These are phyloP conservation scores for Onygena corvina DNA, from an alignment of 2,329 filamentous ascomycete genomes.

Conservation along the genomic window DNA sequence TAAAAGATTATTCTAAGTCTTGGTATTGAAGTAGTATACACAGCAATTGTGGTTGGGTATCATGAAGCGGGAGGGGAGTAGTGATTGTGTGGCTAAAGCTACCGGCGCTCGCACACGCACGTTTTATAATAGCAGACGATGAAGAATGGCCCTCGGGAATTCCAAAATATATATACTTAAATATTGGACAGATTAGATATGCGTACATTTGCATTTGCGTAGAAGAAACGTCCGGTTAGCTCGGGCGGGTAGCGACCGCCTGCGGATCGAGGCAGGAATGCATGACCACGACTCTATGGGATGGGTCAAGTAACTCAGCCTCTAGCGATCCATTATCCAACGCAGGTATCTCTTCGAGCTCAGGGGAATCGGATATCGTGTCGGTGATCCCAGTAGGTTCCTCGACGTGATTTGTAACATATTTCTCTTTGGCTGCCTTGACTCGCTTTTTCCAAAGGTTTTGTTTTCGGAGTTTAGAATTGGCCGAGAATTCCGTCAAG, in stretches of 20 bases:
- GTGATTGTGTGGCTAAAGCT: not conserved
- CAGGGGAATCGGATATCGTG: not conserved
- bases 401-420: not conserved
- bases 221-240: too few species aligned
- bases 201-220: too few species aligned
- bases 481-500: constrained; percentile 45
- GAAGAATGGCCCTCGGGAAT: not conserved
- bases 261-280: not conserved
- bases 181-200: not conserved
- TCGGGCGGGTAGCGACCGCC: not conserved
- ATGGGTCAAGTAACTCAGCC: not conserved
- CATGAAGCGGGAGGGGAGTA: not conserved
- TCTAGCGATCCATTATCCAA: not conserved
- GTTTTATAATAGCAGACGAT: not conserved
- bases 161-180: too few species aligned
- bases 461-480: constrained; percentile 29
- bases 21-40: not conserved
- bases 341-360: not conserved
- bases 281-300: not conserved
- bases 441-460: constrained; percentile 14
- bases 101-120: not conserved
- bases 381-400: not conserved
- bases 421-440: not conserved
- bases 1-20: not conserved
- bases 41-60: not conserved